phyloP scores from a whole-genome alignment of 1,284 basidiomycete genomes.

The Sporisorium scitamineum region DNA sequence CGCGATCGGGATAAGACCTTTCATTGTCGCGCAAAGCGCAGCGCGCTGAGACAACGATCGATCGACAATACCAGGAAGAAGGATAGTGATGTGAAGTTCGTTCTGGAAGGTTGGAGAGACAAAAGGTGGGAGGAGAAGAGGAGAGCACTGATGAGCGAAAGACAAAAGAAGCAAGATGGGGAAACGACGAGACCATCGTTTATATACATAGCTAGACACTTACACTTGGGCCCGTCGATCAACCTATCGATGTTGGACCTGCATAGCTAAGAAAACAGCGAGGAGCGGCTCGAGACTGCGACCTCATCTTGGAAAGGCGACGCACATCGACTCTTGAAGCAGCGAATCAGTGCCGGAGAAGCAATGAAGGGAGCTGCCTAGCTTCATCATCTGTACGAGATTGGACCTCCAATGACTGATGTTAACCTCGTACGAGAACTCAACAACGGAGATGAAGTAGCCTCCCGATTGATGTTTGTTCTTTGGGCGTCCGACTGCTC shows the following conservation, averaged over 20 bases:
- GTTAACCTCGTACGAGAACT: background rate
- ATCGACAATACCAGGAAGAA: background rate
- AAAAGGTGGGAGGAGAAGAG: background rate
- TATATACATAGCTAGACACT: background rate
- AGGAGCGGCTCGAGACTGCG: background rate
- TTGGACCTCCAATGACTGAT: background rate
- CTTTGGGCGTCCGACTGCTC: background rate
- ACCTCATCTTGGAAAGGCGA: background rate
- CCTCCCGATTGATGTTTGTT: background rate
- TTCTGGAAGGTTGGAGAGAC: too few relatives aligned
- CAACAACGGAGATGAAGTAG: background rate
- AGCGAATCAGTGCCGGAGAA: background rate
- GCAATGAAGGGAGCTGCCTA: background rate
- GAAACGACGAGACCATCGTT: background rate
- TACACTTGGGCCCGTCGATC: background rate
- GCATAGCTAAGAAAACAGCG: background rate
- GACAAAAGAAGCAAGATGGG: background rate
- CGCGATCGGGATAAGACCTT: conserved; percentile 10
- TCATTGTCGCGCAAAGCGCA: conserved; percentile 16
- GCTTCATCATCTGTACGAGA: background rate
- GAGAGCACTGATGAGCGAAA: background rate
- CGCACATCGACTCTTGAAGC: background rate
- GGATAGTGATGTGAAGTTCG: background rate
- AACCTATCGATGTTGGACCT: background rate
- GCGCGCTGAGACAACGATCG: background rate